phyloP scores from a whole-genome alignment of 2,329 filamentous ascomycete genomes.

The Penicillium aurantiogriseum region DNA sequence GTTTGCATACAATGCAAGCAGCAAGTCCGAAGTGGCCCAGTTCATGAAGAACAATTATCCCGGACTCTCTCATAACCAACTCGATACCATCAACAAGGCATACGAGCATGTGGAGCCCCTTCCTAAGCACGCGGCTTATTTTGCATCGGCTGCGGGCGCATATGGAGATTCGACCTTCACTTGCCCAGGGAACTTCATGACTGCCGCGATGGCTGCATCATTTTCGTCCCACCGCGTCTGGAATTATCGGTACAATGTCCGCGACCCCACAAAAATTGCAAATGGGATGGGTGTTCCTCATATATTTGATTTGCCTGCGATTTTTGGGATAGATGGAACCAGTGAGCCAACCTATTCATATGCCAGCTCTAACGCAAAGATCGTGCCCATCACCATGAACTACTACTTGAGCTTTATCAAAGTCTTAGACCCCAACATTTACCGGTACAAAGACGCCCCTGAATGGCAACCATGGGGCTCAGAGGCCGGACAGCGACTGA shows the following conservation, averaged over 20 bases:
- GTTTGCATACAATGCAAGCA: constrained; percentile 51
- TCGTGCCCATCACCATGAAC: constrained; percentile 26
- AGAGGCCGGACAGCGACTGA: constrained; percentile 15
- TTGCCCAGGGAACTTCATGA: constrained; percentile 47
- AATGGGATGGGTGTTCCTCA: constrained; percentile 40
- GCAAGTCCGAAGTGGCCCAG: constrained; percentile 46
- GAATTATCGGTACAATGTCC: constrained; percentile 52
- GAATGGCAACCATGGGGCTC: constrained; percentile 19
- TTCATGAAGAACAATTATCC: constrained; percentile 60
- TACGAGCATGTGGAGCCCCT: constrained; percentile 49
- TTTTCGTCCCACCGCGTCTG: constrained; percentile 37
- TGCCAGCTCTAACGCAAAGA: constrained; percentile 32
- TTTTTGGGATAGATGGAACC: constrained; percentile 25
- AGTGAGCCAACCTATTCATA: constrained; percentile 18
- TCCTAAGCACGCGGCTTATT: constrained; percentile 36
- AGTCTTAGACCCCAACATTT: constrained; percentile 21
- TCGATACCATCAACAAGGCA: constrained; percentile 49
- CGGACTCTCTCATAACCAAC: constrained; percentile 48
- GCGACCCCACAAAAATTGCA: constrained; percentile 37
- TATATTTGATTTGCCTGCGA: constrained; percentile 31
- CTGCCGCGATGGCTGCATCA: constrained; percentile 27
- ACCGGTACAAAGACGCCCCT: constrained; percentile 18
- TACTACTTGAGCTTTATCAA: constrained; percentile 29
- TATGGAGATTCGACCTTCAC: constrained; percentile 52
- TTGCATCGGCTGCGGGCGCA: constrained; percentile 37